phyloP scores from a whole-genome alignment of 139 green algal genomes.

The Astrephomene gubernaculifera region DNA sequence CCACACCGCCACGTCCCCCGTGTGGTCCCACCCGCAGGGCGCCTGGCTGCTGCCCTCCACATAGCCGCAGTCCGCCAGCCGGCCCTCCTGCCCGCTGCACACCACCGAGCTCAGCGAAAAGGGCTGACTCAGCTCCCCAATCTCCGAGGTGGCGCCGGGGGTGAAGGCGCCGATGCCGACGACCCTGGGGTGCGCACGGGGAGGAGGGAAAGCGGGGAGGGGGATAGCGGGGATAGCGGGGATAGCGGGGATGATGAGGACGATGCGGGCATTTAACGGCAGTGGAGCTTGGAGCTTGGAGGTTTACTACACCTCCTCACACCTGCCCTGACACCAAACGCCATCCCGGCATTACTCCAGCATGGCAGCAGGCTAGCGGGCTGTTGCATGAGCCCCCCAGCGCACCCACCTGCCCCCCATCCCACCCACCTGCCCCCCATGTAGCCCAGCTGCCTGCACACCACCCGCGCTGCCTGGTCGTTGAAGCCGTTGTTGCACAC shows the following conservation, averaged over 20 bases:
- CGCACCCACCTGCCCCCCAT: background rate
- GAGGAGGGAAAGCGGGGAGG: too few species aligned
- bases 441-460: constrained; percentile 18
- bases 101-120: too few species aligned
- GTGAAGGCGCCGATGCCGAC: too few species aligned
- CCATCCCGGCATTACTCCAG: background rate
- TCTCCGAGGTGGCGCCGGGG: too few species aligned
- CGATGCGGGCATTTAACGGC: background rate
- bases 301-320: background rate
- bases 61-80: too few species aligned
- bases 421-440: background rate
- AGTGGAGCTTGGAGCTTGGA: background rate
- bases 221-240: background rate
- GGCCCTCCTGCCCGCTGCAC: too few species aligned
- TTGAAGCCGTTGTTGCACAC: background rate
- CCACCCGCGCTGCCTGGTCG: background rate
- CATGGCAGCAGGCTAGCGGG: too few species aligned
- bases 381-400: background rate
- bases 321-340: background rate
- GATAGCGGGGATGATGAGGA: background rate
- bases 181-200: too few species aligned
- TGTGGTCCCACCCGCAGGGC: too few species aligned
- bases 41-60: too few species aligned
- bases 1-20: too few species aligned
- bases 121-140: too few species aligned